These are phyloP conservation scores for Endothia cerciana DNA, from an alignment of 2,329 filamentous ascomycete species.

Conservation along the genomic window DNA sequence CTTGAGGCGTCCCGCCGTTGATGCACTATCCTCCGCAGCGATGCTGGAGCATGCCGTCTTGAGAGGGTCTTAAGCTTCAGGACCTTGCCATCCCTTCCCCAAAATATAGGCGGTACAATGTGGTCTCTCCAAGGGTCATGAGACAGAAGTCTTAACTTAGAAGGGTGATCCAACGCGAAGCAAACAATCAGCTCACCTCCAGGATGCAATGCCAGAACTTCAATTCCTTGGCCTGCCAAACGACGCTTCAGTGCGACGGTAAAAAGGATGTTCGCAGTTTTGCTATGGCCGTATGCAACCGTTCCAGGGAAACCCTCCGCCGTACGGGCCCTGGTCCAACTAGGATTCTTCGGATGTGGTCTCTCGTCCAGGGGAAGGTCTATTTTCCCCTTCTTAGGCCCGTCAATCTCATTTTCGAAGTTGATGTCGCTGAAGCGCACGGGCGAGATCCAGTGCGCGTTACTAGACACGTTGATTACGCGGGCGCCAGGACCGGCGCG, in stretches of 20 bases:
- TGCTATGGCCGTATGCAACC: conserved; percentile 49
- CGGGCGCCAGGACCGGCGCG: conserved; percentile 31
- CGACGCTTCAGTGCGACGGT: conserved; percentile 23
- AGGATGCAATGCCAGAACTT: conserved; percentile 32
- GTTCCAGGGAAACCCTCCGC: conserved; percentile 20
- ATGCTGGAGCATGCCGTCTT: too few species aligned
- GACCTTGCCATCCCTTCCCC: too few species aligned
- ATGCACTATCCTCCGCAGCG: too few species aligned
- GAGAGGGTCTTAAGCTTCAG: not conserved
- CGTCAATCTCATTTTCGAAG: conserved; percentile 32
- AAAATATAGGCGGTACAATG: too few species aligned
- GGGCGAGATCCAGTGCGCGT: conserved; percentile 33
- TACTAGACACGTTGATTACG: conserved; percentile 28
- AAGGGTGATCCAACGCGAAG: not conserved
- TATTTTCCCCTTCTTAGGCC: not conserved
- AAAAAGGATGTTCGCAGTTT: conserved; percentile 51
- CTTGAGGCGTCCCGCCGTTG: not conserved
- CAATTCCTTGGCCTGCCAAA: conserved; percentile 23
- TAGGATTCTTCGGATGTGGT: conserved; percentile 14
- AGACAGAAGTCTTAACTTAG: not conserved
- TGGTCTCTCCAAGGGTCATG: too few species aligned
- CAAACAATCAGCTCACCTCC: conserved; percentile 29
- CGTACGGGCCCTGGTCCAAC: not conserved
- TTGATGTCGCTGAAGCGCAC: conserved; percentile 41
- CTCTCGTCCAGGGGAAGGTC: conserved; percentile 22